These are phyloP conservation scores for Erythrophleum ivorense DNA, from an alignment of 331 rosid species.

Conservation along the genomic window DNA sequence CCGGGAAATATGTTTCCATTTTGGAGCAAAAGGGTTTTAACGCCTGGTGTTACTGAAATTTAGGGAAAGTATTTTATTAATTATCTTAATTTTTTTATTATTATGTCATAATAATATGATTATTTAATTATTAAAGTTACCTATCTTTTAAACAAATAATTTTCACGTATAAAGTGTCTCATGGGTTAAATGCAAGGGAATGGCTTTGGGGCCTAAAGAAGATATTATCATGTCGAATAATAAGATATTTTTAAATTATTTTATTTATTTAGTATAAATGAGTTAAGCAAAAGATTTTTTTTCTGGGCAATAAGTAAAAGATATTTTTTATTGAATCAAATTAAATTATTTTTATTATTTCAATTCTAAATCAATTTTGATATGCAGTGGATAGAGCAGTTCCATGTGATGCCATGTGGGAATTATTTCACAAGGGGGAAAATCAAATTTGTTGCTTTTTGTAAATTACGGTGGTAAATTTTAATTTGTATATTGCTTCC, in stretches of 20 bases:
- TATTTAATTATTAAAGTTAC: not conserved
- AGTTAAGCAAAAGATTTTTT: too few species aligned
- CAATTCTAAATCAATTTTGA: not conserved
- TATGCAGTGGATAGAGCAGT: not conserved
- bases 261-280: not conserved
- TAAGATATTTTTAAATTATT: not conserved
- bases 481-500: not conserved
- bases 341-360: not conserved
- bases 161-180: not conserved
- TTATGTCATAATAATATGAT: not conserved
- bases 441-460: not conserved
- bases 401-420: constrained; percentile 15
- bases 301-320: not conserved
- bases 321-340: not conserved
- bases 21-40: not conserved
- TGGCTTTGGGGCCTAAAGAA: not conserved
- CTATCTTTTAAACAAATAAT: not conserved
- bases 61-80: not conserved
- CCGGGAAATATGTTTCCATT: constrained; percentile 7
- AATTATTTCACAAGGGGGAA: not conserved
- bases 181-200: not conserved
- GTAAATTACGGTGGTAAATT: not conserved
- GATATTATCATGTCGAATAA: not conserved
- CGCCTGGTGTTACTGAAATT: not conserved
- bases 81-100: not conserved